Percentiles rank a stretch among this genome's conserved stretches.
Conservation (phyloP, 2,329 filamentous ascomycete genomes). For the Fusarium nurragi region DNA sequence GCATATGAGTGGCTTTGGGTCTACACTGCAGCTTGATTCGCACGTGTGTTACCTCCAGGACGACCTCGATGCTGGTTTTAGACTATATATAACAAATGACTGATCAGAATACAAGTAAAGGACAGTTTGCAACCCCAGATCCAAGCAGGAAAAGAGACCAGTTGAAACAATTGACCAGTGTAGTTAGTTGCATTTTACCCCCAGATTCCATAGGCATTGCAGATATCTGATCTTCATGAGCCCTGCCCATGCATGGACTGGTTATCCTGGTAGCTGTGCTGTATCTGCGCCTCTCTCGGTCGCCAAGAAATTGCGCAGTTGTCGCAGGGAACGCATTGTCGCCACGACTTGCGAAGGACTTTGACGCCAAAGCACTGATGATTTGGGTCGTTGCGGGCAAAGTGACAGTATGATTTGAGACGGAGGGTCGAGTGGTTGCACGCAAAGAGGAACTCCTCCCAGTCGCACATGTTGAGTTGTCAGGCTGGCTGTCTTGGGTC, state of each 20-base stretch:
- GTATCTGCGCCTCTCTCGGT: conserved; percentile 12
- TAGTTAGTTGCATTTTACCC: neutral
- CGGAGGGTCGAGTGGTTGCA: conserved; percentile 70
- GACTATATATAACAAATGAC: conserved; percentile 11
- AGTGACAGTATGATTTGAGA: conserved; percentile 77
- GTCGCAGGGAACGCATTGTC: conserved; percentile 64
- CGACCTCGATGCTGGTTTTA: neutral
- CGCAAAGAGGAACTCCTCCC: conserved; percentile 72
- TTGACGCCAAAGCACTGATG: conserved; percentile 76
- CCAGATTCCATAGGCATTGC: too few relatives aligned
- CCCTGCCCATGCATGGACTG: neutral
- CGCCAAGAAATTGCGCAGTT: conserved; percentile 50
- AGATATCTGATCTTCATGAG: neutral
- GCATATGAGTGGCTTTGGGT: neutral
- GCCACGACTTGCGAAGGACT: conserved; percentile 68
- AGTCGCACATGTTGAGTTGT: conserved; percentile 70
- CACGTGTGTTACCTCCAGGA: neutral
- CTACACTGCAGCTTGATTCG: neutral
- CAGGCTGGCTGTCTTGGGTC: neutral
- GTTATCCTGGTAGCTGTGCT: neutral
- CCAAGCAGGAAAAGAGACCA: neutral
- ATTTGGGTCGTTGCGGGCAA: conserved; percentile 75
- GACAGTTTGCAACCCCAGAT: neutral
- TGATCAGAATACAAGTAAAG: neutral
- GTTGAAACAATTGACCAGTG: neutral